These are phyloP conservation scores for Musa beccarii DNA, from an alignment of 176 grass and related monocot genomes.

Conservation along the genomic window DNA sequence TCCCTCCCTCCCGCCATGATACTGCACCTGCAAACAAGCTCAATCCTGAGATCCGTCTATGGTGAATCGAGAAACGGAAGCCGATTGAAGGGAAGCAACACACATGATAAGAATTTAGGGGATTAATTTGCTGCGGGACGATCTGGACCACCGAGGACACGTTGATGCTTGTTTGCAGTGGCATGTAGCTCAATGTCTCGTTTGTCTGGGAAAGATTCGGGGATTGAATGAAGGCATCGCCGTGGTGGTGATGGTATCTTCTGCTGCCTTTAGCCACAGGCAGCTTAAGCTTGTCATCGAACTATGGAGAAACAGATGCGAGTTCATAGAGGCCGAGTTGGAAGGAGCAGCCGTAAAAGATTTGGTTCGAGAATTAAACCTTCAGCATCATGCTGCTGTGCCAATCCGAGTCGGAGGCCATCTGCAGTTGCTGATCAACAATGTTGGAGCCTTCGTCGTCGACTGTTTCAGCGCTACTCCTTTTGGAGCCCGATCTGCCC, in stretches of 20 bases:
- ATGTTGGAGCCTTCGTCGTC: not conserved
- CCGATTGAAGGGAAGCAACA: not conserved
- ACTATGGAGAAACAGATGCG: not conserved
- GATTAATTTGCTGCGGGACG: too few relatives aligned
- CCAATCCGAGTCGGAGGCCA: not conserved
- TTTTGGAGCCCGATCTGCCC: not conserved
- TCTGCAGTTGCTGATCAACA: not conserved
- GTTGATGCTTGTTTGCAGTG: not conserved
- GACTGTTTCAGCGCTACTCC: not conserved
- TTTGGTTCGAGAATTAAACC: not conserved
- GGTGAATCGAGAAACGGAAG: too few relatives aligned
- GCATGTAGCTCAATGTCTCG: not conserved
- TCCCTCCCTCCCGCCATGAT: too few relatives aligned
- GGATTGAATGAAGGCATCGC: not conserved
- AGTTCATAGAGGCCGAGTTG: not conserved
- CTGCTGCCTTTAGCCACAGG: not conserved
- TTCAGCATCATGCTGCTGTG: not conserved
- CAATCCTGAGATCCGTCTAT: too few relatives aligned
- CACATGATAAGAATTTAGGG: too few relatives aligned
- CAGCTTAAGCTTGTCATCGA: constrained; percentile 9
- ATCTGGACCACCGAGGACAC: too few relatives aligned
- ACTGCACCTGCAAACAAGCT: too few relatives aligned
- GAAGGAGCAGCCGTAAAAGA: not conserved
- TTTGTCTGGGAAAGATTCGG: not conserved
- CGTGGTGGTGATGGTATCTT: not conserved